A percentile compares a stretch with the other conserved stretches of the same genome.
phyloP scores from a whole-genome alignment of 805 yeast genomes.

The Candida nonsorbophila region DNA sequence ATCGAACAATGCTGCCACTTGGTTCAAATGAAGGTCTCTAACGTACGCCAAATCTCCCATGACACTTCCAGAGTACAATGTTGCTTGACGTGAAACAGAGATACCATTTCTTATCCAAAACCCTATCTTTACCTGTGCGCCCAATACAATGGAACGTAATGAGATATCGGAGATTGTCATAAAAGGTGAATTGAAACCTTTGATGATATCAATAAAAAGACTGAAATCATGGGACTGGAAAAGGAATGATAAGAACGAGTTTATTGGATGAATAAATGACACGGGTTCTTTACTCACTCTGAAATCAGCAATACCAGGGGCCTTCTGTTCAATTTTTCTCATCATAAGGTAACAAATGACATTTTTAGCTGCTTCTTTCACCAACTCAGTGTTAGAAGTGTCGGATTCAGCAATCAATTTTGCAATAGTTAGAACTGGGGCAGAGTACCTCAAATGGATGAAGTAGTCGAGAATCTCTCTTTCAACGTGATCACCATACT shows the following conservation, averaged over 20 bases:
- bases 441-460: slow-evolving; percentile 44
- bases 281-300: slow-evolving; percentile 45
- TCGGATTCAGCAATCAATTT: slow-evolving; percentile 24
- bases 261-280: slow-evolving; percentile 57
- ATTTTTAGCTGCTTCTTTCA: slow-evolving; percentile 28
- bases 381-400: slow-evolving; percentile 5
- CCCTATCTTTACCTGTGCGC: slow-evolving; percentile 57
- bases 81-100: slow-evolving; percentile 46
- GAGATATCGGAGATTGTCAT: slow-evolving; percentile 50
- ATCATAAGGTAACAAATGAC: slow-evolving; percentile 23
- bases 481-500: slow-evolving; percentile 65
- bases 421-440: slow-evolving; percentile 38
- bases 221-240: slow-evolving; percentile 27
- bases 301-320: slow-evolving; percentile 27
- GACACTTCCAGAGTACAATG: slow-evolving; percentile 39
- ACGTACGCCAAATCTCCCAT: slow-evolving; percentile 36
- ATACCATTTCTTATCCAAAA: slow-evolving; percentile 75
- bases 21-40: slow-evolving; percentile 44
- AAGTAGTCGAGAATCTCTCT: slow-evolving; percentile 48
- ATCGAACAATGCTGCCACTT: slow-evolving; percentile 34
- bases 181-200: slow-evolving; percentile 25
- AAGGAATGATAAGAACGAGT: slow-evolving; percentile 48
- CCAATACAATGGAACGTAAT: slow-evolving; percentile 54
- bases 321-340: slow-evolving; percentile 16
- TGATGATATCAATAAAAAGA: slow-evolving; percentile 9